phyloP scores from a whole-genome alignment of 2,329 filamentous ascomycete species.

The Didymosphaeria variabile region DNA sequence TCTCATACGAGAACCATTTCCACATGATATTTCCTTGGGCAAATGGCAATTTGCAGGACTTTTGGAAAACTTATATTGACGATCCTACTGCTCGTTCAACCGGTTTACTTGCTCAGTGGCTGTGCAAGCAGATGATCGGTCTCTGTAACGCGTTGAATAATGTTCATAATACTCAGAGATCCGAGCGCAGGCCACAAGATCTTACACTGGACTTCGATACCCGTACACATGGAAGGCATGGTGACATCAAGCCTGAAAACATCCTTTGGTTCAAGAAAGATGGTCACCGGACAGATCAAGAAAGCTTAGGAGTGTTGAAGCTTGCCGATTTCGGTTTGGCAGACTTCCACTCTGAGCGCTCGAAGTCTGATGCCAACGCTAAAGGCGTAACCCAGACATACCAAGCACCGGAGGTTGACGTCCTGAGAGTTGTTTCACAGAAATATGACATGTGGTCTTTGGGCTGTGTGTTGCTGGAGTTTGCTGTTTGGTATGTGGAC shows the following conservation, averaged over 20 bases:
- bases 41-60: slow-evolving; percentile 15
- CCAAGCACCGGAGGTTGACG: slow-evolving; percentile 16
- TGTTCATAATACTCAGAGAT: too few relatives aligned
- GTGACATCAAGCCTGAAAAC: too few relatives aligned
- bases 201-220: slow-evolving; percentile 4
- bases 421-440: background rate
- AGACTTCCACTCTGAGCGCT: slow-evolving; percentile 15
- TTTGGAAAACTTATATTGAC: slow-evolving; percentile 10
- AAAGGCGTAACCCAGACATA: slow-evolving; percentile 15
- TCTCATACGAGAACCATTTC: slow-evolving; percentile 5
- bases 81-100: background rate
- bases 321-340: slow-evolving; percentile 18
- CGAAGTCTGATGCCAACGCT: background rate
- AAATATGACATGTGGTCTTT: slow-evolving; percentile 8
- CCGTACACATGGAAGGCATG: too few relatives aligned
- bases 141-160: too few relatives aligned
- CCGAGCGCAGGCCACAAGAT: slow-evolving; percentile 18
- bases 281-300: background rate
- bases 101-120: too few relatives aligned
- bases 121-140: too few relatives aligned
- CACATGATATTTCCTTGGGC: slow-evolving; percentile 20
- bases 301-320: slow-evolving; percentile 5
- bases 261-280: background rate
- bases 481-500: slow-evolving; percentile 17
- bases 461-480: slow-evolving; percentile 5